These are phyloP conservation scores for Magnaporthiopsis incrustans DNA, from an alignment of 2,329 filamentous ascomycete species.

Conservation along the genomic window DNA sequence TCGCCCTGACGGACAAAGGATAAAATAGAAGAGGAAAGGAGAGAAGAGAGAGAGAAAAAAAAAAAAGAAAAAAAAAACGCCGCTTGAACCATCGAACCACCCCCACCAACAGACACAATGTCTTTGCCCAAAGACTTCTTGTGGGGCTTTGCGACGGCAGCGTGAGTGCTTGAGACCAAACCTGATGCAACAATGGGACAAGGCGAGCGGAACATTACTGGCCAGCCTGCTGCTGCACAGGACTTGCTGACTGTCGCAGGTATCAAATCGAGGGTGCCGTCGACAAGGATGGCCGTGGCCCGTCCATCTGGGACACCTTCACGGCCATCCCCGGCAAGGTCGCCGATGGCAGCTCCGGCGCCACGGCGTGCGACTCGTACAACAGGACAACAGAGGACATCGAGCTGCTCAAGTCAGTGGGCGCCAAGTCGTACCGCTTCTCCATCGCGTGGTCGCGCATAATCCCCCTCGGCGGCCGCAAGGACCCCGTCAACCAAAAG, in stretches of 20 bases:
- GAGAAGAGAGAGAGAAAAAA: background rate
- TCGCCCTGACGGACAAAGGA: background rate
- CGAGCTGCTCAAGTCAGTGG: conserved; percentile 63
- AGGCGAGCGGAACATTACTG: background rate
- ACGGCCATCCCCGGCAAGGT: conserved; percentile 75
- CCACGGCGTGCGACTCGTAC: conserved; percentile 80
- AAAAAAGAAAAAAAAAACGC: background rate
- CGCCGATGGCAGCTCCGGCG: conserved; percentile 66
- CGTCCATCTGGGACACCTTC: conserved; percentile 89
- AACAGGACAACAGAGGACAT: conserved; percentile 72
- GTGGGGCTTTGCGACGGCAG: conserved; percentile 75
- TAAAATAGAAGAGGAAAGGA: background rate
- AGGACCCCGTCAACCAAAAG: conserved; percentile 71
- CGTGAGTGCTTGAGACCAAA: conserved; percentile 37
- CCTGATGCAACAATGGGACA: background rate
- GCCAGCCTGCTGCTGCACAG: background rate
- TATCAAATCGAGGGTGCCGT: conserved; percentile 81
- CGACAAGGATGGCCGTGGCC: conserved; percentile 67
- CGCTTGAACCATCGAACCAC: background rate
- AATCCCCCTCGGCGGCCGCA: conserved; percentile 75
- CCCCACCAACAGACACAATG: conserved; percentile 28
- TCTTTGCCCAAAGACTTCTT: conserved; percentile 61
- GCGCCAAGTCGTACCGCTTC: conserved; percentile 72
- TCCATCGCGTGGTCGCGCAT: conserved; percentile 80
- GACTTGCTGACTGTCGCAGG: conserved; percentile 32